These are phyloP conservation scores for Heracleum sosnowskyi DNA, from an alignment of 129 eudicot species.

Conservation along the genomic window DNA sequence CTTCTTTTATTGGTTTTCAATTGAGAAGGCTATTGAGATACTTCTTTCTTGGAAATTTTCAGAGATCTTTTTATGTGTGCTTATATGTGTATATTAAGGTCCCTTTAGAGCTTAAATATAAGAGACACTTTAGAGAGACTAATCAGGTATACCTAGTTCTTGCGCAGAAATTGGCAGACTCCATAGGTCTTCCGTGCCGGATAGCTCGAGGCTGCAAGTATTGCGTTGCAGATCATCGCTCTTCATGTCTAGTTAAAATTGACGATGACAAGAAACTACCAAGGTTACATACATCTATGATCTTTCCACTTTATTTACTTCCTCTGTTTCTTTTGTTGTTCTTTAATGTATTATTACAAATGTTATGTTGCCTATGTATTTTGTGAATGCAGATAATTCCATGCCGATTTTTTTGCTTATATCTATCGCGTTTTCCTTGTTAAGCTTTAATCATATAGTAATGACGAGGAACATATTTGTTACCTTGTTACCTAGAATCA, in stretches of 20 bases:
- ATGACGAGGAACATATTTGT: too few species aligned
- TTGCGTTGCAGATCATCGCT: slow-evolving; percentile 70
- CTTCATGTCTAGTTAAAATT: slow-evolving; percentile 78
- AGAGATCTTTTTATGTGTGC: background rate
- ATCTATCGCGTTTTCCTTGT: too few species aligned
- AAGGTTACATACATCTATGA: slow-evolving; percentile 29
- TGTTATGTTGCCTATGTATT: background rate
- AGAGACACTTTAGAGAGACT: slow-evolving; percentile 3
- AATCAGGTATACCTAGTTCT: slow-evolving; percentile 4
- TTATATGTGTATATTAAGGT: background rate
- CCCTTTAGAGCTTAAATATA: background rate
- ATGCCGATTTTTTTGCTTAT: too few species aligned
- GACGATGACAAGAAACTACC: slow-evolving; percentile 50
- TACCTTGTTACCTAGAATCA: too few species aligned
- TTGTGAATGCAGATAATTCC: background rate
- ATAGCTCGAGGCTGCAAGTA: slow-evolving; percentile 95
- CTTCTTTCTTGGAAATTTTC: background rate
- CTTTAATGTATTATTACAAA: background rate
- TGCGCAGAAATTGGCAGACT: slow-evolving; percentile 81
- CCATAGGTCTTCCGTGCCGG: slow-evolving; percentile 89
- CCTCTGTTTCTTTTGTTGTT: background rate
- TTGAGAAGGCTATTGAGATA: background rate
- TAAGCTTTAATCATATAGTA: too few species aligned
- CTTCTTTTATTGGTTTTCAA: background rate
- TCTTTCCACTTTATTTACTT: background rate